Evolutionary conservation across 2,329 filamentous ascomycete genomes (phyloP).

Genomic region (Geoglossum cookeanum): DNA sequence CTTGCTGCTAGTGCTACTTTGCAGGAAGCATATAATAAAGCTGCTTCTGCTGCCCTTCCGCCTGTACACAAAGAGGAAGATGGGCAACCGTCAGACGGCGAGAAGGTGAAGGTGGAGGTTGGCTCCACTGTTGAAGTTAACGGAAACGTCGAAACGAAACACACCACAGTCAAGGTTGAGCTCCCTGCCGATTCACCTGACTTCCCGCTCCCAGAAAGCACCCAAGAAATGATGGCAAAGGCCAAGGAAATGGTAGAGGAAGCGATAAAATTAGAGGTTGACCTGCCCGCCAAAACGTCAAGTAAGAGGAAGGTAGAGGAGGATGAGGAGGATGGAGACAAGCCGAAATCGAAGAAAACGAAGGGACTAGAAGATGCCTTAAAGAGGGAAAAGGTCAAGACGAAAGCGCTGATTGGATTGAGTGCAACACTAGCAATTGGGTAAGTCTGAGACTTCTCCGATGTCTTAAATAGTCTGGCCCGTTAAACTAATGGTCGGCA

Average conservation of each 20-base stretch:
- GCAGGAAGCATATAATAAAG: constrained; percentile 28
- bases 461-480: too few species aligned
- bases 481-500: background rate
- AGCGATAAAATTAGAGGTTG: constrained; percentile 33
- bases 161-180: constrained; percentile 57
- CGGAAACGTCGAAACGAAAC: constrained; percentile 45
- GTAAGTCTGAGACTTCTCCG: constrained; percentile 34
- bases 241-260: constrained; percentile 77
- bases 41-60: constrained; percentile 10
- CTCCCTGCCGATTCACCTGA: constrained; percentile 48
- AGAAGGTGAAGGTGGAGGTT: constrained; percentile 49
- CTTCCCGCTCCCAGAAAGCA: constrained; percentile 56
- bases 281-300: constrained; percentile 17
- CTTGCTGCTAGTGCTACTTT: constrained; percentile 28
- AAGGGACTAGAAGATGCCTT: constrained; percentile 53
- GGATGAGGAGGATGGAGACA: constrained; percentile 20
- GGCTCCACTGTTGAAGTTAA: constrained; percentile 41
- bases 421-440: constrained; percentile 75
- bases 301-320: constrained; percentile 48
- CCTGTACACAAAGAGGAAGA: constrained; percentile 10
- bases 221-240: constrained; percentile 64
- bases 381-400: constrained; percentile 70
- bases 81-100: constrained; percentile 13
- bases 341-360: constrained; percentile 45
- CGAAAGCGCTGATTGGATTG: constrained; percentile 67